Evolutionary conservation across 2,329 filamentous ascomycete species (phyloP).

Genomic region (Aspergillus transmontanensis): DNA sequence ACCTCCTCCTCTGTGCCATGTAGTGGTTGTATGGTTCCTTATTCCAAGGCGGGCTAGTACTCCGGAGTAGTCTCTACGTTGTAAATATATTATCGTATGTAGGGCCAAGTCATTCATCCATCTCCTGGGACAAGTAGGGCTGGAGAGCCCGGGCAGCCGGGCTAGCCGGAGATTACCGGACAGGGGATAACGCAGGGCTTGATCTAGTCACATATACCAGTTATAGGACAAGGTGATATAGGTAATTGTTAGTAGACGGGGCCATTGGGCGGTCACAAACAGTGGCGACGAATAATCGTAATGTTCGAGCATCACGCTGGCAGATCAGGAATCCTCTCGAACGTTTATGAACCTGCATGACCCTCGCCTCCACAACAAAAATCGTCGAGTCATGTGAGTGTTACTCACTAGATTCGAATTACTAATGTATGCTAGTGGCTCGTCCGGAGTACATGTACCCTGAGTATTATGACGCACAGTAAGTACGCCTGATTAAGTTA

Average conservation of each 20-base stretch:
- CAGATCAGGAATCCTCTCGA: neutral
- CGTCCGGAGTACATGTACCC: neutral
- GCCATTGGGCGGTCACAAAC: neutral
- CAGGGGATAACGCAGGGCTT: neutral
- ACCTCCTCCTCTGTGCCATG: neutral
- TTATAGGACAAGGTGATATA: neutral
- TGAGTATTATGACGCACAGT: neutral
- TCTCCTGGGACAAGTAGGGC: neutral
- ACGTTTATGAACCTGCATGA: neutral
- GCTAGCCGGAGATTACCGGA: neutral
- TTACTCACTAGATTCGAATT: neutral
- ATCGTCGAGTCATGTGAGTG: neutral
- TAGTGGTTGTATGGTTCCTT: neutral
- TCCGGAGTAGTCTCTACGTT: neutral
- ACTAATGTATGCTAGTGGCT: neutral
- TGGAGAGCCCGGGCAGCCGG: neutral
- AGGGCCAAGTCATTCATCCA: neutral
- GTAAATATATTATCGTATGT: neutral
- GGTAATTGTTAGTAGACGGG: neutral
- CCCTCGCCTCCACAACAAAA: neutral
- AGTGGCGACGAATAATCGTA: neutral
- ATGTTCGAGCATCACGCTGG: neutral
- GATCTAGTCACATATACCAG: too few species aligned
- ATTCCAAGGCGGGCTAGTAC: neutral
- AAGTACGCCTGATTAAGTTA: neutral